Base-by-base conservation (phyloP, 495 filamentous ascomycete species). In the Penicillium salamii region DNA sequence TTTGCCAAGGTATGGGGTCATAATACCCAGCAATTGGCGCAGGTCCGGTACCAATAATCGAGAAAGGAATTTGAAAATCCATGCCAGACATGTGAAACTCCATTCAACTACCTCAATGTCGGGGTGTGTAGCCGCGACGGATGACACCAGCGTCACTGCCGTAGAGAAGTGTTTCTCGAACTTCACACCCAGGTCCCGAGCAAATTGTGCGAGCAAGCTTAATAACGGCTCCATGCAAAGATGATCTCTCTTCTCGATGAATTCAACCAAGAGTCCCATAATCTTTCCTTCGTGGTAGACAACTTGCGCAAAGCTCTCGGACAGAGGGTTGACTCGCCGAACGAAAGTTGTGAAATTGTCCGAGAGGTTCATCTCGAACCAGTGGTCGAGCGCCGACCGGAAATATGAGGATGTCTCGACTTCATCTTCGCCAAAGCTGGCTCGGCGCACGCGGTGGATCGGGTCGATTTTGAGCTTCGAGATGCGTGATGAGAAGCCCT, bases 51-150 rank as follows among this genome's bases (percentile, higher is more conserved):
- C 87, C 18, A 99, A 62, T 7, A 97, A 76, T 36, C 88, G 81
- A 3, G 90, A 92, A 15, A 99, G 80, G 57, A 95, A 97, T 62
- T 97, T 99, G 79, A 97, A 95, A 14, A 96, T 80, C 80, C 95
- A 97, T 52, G 93, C 90, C 12, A 99, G 78, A 58, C 89, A 91
- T 37, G 82, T 90, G 64, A 99, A 97, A 47, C 90, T 91, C 95
- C 93, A 97, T 71, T 99, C 91, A 29, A 95, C 85, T 13, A 90
- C 88, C 54, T 92, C 90, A 24, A 89, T 78, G 53, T 83, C 81
- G 1, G 70, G 52, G 57, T 87, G 78, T 40, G 76, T 80, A 18
- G 81, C 80, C 28, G 85, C 84, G 29, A 89, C 61, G 3, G 76
- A 78, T 5, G 78, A 69, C 32, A 97, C 80, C 44, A 93, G 66